Conservation (phyloP, 1,139 yeast species). For the Yarrowia galli region DNA sequence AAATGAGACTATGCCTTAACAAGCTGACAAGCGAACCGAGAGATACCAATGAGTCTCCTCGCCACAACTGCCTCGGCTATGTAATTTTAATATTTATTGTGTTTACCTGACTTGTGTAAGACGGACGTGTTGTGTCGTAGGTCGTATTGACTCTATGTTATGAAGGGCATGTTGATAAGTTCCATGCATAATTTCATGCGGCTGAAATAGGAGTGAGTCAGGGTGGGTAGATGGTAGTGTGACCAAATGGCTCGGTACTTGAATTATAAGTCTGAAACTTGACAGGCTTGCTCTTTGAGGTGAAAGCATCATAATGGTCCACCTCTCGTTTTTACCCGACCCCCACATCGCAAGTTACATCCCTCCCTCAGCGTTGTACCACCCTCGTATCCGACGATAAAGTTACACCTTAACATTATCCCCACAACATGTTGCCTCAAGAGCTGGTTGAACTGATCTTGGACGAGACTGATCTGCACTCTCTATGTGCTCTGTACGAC, state of each 20-base stretch:
- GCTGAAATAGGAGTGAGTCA: not conserved
- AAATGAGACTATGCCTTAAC: no score
- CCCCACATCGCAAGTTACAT: no score
- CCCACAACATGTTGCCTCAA: not conserved
- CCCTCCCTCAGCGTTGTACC: no score
- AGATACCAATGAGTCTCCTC: no score
- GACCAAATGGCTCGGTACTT: no score
- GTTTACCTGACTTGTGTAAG: not conserved
- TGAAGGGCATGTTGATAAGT: not conserved
- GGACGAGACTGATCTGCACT: not conserved
- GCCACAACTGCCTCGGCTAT: not conserved
- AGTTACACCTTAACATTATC: not conserved
- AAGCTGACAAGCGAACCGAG: no score
- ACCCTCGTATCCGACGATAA: not conserved
- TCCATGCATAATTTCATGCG: not conserved
- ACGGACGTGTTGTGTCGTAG: no score
- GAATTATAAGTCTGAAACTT: no score
- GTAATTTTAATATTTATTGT: slow-evolving; percentile 27
- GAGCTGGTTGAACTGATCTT: not conserved
- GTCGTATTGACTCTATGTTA: no score
- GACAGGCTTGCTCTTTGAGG: no score
- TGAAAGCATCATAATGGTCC: no score
- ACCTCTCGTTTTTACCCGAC: no score
- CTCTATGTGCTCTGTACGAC: not conserved
- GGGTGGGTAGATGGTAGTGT: not conserved